Evolutionary conservation across 208 protist species (phyloP).

Genomic region (Trypanosoma conorhini): DNA sequence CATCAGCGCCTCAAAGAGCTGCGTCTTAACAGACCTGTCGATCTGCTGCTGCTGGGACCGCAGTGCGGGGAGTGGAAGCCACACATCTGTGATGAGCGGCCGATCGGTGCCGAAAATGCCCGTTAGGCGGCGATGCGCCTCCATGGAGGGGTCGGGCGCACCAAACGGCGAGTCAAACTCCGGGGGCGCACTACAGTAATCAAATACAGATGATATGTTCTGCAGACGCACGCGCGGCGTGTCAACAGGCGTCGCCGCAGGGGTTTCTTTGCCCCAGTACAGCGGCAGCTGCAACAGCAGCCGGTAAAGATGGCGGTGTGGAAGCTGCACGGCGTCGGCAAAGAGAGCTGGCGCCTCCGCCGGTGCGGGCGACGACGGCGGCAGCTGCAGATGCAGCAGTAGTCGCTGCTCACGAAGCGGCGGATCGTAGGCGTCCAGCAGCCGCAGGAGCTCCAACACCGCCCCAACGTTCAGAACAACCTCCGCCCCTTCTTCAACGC

Average conservation of each 20-base stretch:
- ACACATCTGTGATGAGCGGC: slow-evolving; percentile 27
- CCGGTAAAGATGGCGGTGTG: slow-evolving; percentile 19
- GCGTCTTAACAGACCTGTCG: slow-evolving; percentile 3
- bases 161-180: background rate
- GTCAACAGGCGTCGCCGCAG: background rate
- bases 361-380: background rate
- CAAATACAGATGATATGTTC: slow-evolving; percentile 31
- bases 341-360: slow-evolving; percentile 7
- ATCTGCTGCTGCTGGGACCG: background rate
- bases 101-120: slow-evolving; percentile 25
- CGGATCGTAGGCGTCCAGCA: slow-evolving; percentile 19
- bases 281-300: slow-evolving; percentile 22
- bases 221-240: background rate
- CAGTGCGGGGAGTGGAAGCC: slow-evolving; percentile 9
- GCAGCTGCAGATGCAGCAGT: background rate
- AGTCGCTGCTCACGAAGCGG: slow-evolving; percentile 4
- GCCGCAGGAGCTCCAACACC: slow-evolving; percentile 10
- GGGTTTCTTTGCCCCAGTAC: slow-evolving; percentile 9
- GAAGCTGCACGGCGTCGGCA: slow-evolving; percentile 1
- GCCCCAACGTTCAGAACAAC: slow-evolving; percentile 23
- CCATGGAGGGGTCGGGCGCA: background rate
- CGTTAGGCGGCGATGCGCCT: background rate
- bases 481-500: background rate
- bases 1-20: slow-evolving; percentile 26
- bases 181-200: slow-evolving; percentile 17